Evolutionary conservation across 345 rosid species (phyloP).

Genomic region (Eucalyptus curtisii): DNA sequence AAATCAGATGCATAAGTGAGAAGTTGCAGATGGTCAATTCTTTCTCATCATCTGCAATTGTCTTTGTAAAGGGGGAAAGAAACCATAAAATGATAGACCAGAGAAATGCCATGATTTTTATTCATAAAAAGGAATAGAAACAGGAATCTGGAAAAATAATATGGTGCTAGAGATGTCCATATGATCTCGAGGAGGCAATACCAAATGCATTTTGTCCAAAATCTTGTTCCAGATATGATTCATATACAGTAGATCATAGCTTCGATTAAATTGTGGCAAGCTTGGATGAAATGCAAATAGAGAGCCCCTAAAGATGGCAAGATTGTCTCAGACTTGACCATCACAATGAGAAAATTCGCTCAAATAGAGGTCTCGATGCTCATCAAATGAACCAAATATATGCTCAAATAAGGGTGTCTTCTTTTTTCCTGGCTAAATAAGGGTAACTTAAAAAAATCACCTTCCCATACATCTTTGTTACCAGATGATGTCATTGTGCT

Average conservation of each 20-base stretch:
- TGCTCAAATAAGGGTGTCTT: neutral
- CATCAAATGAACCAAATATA: neutral
- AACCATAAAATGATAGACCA: neutral
- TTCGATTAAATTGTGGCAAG: neutral
- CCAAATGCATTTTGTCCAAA: neutral
- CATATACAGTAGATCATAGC: neutral
- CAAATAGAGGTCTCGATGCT: neutral
- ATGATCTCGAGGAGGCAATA: neutral
- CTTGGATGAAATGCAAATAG: neutral
- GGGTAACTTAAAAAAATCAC: constrained; percentile 10
- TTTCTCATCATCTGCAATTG: neutral
- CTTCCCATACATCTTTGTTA: constrained; percentile 32
- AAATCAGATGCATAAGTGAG: neutral
- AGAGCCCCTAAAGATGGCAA: neutral
- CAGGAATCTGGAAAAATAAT: neutral
- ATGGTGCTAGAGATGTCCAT: neutral
- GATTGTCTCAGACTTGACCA: neutral
- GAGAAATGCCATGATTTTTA: neutral
- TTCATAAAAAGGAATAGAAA: neutral
- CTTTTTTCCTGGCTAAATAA: neutral
- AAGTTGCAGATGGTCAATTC: neutral
- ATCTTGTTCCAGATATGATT: neutral
- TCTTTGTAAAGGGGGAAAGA: neutral
- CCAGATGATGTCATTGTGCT: constrained; percentile 16
- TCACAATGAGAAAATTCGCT: neutral